These are phyloP conservation scores for Adansonia madagascariensis DNA, from an alignment of 441 rosid species.

Conservation along the genomic window DNA sequence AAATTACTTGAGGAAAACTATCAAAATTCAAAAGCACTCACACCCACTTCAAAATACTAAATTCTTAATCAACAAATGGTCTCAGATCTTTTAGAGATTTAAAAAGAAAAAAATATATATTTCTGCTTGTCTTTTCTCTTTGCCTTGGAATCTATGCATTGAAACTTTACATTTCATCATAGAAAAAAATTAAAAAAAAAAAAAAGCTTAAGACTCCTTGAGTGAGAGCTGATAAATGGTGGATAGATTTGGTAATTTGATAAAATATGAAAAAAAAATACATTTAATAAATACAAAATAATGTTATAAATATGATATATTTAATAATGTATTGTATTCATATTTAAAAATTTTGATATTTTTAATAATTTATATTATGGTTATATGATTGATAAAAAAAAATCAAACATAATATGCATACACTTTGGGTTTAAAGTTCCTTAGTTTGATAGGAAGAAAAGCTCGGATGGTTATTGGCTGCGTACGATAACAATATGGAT, in stretches of 20 bases:
- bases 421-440: neutral
- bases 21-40: slow-evolving; percentile 54
- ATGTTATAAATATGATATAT: too few species aligned
- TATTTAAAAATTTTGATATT: too few species aligned
- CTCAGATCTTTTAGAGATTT: slow-evolving; percentile 39
- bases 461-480: slow-evolving; percentile 36
- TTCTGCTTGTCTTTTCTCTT: slow-evolving; percentile 68
- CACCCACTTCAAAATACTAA: slow-evolving; percentile 27
- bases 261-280: too few species aligned
- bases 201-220: slow-evolving; percentile 29
- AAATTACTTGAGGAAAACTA: slow-evolving; percentile 67
- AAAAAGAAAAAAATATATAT: slow-evolving; percentile 32
- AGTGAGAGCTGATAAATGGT: slow-evolving; percentile 54
- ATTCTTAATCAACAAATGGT: slow-evolving; percentile 15
- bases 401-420: too few species aligned
- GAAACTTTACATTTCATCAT: slow-evolving; percentile 47
- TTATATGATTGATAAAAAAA: too few species aligned
- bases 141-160: slow-evolving; percentile 66
- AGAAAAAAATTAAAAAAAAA: slow-evolving; percentile 27
- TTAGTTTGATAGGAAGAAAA: slow-evolving; percentile 43
- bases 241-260: neutral
- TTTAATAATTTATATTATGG: too few species aligned
- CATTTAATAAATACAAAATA: too few species aligned
- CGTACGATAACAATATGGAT: slow-evolving; percentile 25
- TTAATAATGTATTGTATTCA: too few species aligned